phyloP scores from a whole-genome alignment of 2,329 filamentous ascomycete species.

The Aspergillus fischeri region DNA sequence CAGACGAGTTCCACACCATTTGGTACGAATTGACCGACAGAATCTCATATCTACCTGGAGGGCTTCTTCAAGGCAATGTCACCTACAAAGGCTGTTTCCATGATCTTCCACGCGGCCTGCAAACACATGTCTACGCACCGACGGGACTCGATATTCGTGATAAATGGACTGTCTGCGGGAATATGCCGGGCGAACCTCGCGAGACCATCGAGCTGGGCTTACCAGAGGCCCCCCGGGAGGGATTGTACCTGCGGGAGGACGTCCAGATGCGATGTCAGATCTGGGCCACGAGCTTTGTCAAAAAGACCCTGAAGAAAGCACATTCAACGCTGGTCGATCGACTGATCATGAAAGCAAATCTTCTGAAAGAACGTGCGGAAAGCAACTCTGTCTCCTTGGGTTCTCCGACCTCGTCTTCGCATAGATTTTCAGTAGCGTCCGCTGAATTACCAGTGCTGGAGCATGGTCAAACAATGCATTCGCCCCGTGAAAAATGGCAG shows the following conservation, averaged over 20 bases:
- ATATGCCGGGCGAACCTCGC: conserved; percentile 64
- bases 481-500: background rate
- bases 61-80: conserved; percentile 61
- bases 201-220: conserved; percentile 61
- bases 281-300: conserved; percentile 71
- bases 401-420: background rate
- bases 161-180: conserved; percentile 73
- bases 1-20: conserved; percentile 66
- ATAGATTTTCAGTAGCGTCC: background rate
- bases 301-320: conserved; percentile 73
- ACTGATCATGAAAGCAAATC: conserved; percentile 52
- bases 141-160: conserved; percentile 74
- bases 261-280: conserved; percentile 78
- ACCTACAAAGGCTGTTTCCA: conserved; percentile 78
- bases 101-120: conserved; percentile 66
- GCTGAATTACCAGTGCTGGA: background rate
- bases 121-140: conserved; percentile 81
- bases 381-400: background rate
- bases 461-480: background rate
- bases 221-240: conserved; percentile 60
- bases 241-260: conserved; percentile 80
- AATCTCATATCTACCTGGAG: conserved; percentile 69
- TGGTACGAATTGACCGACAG: conserved; percentile 81
- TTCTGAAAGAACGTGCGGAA: conserved; percentile 24
- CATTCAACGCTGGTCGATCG: conserved; percentile 66